Percentiles rank a stretch among this genome's conserved stretches.
Conservation (phyloP, 805 yeast species). For the Ogataea salicorniae region DNA sequence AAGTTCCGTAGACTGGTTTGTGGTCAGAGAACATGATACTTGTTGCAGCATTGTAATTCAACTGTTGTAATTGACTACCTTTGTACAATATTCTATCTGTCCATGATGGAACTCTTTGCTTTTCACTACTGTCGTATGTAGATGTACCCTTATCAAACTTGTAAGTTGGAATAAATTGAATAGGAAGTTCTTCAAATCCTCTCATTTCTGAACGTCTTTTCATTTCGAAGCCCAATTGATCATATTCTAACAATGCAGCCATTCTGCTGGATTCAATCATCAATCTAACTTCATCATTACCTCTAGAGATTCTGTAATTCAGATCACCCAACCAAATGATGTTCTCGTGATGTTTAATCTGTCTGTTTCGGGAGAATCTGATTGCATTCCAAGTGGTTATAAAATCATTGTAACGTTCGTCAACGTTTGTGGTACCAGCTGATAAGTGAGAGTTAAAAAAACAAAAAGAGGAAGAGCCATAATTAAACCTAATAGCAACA, state of each 20-base stretch:
- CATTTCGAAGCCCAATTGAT: slow-evolving; percentile 77
- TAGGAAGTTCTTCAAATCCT: slow-evolving; percentile 69
- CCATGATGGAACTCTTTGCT: slow-evolving; percentile 93
- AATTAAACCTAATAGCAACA: slow-evolving; percentile 83
- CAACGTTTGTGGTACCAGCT: slow-evolving; percentile 78
- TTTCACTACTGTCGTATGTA: slow-evolving; percentile 82
- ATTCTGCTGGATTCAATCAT: slow-evolving; percentile 43
- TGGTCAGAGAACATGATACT: slow-evolving; percentile 73
- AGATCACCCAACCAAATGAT: slow-evolving; percentile 94
- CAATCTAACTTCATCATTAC: slow-evolving; percentile 69
- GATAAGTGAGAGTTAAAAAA: slow-evolving; percentile 90
- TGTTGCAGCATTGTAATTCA: slow-evolving; percentile 64
- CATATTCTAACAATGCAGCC: slow-evolving; percentile 54
- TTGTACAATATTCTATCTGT: slow-evolving; percentile 79
- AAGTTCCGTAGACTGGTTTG: slow-evolving; percentile 85
- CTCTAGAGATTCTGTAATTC: slow-evolving; percentile 70
- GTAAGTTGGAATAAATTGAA: slow-evolving; percentile 84
- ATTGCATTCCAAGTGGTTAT: slow-evolving; percentile 70
- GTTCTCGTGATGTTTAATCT: slow-evolving; percentile 77
- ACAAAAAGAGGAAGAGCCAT: slow-evolving; percentile 75
- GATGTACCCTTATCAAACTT: slow-evolving; percentile 84
- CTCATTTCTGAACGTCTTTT: slow-evolving; percentile 65
- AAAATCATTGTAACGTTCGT: slow-evolving; percentile 85
- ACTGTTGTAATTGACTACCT: slow-evolving; percentile 54
- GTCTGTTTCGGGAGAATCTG: slow-evolving; percentile 69